A percentile compares a stretch with the other conserved stretches of the same genome.
Conservation (phyloP, 2,329 filamentous ascomycete species). For the Daldinia eschscholtzii region DNA sequence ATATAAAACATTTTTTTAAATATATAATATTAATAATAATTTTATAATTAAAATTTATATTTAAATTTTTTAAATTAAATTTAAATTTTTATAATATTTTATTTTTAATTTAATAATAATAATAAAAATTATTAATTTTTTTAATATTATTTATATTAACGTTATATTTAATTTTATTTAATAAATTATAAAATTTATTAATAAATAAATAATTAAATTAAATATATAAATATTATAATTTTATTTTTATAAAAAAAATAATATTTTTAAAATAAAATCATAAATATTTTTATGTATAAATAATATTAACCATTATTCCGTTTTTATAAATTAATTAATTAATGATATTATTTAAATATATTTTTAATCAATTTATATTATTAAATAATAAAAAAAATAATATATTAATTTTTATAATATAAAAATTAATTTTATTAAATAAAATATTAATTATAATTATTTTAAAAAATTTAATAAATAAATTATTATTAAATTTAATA, state of each 20-base stretch:
- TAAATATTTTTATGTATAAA: not conserved
- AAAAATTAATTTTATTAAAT: no score
- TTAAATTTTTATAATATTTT: not conserved
- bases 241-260: not conserved
- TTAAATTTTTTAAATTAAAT: conserved; percentile 5
- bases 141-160: conserved; percentile 5
- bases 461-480: conserved; percentile 1
- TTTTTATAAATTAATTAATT: not conserved
- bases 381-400: not conserved
- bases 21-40: conserved; percentile 11
- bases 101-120: conserved; percentile 9
- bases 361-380: conserved; percentile 4
- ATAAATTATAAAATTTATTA: conserved; percentile 4
- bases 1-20: conserved; percentile 3
- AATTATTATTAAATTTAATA: conserved; percentile 7
- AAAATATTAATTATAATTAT: not conserved
- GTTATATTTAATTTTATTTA: conserved; percentile 2
- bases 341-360: conserved; percentile 8
- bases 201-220: not conserved
- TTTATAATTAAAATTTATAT: conserved; percentile 9
- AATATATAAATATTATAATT: not conserved
- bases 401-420: not conserved
- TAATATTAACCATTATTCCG: not conserved
- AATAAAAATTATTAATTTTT: conserved; percentile 1
- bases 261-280: not conserved